These are phyloP conservation scores for Fagus crenata DNA, from an alignment of 306 rosid species.

Conservation along the genomic window DNA sequence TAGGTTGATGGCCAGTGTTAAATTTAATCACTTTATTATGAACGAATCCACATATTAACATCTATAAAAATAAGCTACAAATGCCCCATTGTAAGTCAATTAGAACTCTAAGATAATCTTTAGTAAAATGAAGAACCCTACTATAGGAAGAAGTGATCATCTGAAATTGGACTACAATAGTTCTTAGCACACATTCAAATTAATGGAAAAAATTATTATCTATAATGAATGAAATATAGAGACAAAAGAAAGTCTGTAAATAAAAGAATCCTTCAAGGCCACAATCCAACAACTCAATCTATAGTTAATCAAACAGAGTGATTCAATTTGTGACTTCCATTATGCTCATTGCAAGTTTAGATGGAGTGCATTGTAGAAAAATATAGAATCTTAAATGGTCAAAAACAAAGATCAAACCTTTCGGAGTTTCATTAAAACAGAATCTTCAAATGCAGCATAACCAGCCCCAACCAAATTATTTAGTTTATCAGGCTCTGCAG, in stretches of 20 bases:
- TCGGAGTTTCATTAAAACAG: conserved; percentile 73
- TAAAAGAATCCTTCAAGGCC: not conserved
- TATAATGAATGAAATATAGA: not conserved
- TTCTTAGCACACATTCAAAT: not conserved
- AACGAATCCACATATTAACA: no score
- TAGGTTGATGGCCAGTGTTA: no score
- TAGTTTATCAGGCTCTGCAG: conserved; percentile 39
- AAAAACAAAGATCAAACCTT: conserved; percentile 46
- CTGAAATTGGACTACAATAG: not conserved
- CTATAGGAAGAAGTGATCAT: not conserved
- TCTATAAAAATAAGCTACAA: not conserved
- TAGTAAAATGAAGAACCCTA: conserved; percentile 8
- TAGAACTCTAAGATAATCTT: not conserved
- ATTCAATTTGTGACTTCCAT: not conserved
- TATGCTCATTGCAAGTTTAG: conserved; percentile 2
- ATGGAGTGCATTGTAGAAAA: not conserved
- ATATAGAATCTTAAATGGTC: not conserved
- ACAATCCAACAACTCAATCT: conserved; percentile 9
- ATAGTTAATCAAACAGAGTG: not conserved
- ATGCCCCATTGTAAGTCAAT: not conserved
- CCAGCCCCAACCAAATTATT: conserved; percentile 71
- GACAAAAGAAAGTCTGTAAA: not conserved
- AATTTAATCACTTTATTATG: no score
- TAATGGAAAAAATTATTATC: not conserved
- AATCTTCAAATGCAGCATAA: conserved; percentile 76